phyloP scores from a whole-genome alignment of 331 rosid species.

The Stylosanthes scabra region DNA sequence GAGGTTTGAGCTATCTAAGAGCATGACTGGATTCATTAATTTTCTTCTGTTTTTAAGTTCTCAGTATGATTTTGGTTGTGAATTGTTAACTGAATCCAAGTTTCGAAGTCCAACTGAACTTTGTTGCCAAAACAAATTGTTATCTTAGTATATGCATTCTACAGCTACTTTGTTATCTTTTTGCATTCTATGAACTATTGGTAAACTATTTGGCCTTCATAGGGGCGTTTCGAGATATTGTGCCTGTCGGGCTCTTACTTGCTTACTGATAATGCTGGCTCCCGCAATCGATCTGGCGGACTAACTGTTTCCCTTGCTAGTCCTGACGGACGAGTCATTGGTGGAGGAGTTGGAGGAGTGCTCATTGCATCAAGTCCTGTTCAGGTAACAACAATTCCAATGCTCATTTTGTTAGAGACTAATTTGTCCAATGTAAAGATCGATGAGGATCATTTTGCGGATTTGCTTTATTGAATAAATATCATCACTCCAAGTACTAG shows the following conservation, averaged over 20 bases:
- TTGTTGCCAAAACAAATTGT: background rate
- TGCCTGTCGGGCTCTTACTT: constrained; percentile 81
- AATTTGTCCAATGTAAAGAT: too few species aligned
- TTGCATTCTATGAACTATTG: constrained; percentile 16
- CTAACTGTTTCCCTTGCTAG: constrained; percentile 82
- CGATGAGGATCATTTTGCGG: too few species aligned
- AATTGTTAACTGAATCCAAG: background rate
- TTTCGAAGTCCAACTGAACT: background rate
- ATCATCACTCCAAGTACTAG: background rate
- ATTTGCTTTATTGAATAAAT: background rate
- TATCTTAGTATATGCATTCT: background rate
- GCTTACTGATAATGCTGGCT: constrained; percentile 55
- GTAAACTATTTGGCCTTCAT: constrained; percentile 28
- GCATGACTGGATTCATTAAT: background rate
- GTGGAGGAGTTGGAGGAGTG: constrained; percentile 82
- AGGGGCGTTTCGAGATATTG: constrained; percentile 93
- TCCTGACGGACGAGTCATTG: constrained; percentile 84
- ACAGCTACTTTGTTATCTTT: background rate
- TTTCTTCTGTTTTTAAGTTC: background rate
- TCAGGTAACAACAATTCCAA: constrained; percentile 58
- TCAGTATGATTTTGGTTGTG: background rate
- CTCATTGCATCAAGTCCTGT: constrained; percentile 89
- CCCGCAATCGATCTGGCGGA: constrained; percentile 71
- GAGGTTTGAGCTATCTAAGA: constrained; percentile 56
- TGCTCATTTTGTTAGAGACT: constrained; percentile 4